A percentile compares a stretch with the other conserved stretches of the same genome.
These are phyloP conservation scores for Melanomma pulvis-pyrius DNA, from an alignment of 495 filamentous ascomycete species.

Conservation along the genomic window DNA sequence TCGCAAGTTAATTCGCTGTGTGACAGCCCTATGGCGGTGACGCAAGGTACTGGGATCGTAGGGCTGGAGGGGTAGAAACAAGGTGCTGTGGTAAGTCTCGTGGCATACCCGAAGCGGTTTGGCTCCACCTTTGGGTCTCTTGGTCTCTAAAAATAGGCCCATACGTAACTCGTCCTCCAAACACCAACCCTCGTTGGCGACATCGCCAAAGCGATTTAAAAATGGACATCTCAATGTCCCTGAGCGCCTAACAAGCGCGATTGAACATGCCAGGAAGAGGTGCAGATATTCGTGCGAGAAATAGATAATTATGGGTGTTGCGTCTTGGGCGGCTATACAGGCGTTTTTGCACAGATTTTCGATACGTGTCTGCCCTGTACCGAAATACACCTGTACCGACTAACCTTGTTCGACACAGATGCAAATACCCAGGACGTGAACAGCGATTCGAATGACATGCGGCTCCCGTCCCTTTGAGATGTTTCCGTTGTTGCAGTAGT, in stretches of 20 bases:
- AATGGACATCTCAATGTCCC: slow-evolving; percentile 4
- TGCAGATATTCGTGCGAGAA: not conserved
- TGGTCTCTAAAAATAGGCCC: slow-evolving; percentile 25
- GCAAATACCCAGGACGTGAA: not conserved
- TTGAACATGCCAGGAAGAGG: not conserved
- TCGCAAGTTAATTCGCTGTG: not conserved
- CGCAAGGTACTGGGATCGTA: slow-evolving; percentile 24
- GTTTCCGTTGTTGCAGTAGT: not conserved
- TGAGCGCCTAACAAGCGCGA: slow-evolving; percentile 14
- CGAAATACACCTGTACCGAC: slow-evolving; percentile 4
- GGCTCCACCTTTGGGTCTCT: not conserved
- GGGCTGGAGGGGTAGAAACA: slow-evolving; percentile 23
- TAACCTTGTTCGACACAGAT: not conserved
- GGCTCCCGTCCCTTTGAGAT: not conserved
- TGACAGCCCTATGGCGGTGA: slow-evolving; percentile 18
- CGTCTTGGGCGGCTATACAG: slow-evolving; percentile 16
- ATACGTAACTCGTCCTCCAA: slow-evolving; percentile 6
- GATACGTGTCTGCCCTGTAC: slow-evolving; percentile 17
- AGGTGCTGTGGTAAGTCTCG: slow-evolving; percentile 15
- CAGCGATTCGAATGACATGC: not conserved
- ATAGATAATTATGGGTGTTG: not conserved
- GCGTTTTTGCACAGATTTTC: slow-evolving; percentile 28
- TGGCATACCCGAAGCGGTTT: slow-evolving; percentile 8
- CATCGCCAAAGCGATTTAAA: slow-evolving; percentile 16
- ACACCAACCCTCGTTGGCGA: not conserved